Conservation (phyloP, 257 asterid species). For the Capsicum rhomboideum region DNA sequence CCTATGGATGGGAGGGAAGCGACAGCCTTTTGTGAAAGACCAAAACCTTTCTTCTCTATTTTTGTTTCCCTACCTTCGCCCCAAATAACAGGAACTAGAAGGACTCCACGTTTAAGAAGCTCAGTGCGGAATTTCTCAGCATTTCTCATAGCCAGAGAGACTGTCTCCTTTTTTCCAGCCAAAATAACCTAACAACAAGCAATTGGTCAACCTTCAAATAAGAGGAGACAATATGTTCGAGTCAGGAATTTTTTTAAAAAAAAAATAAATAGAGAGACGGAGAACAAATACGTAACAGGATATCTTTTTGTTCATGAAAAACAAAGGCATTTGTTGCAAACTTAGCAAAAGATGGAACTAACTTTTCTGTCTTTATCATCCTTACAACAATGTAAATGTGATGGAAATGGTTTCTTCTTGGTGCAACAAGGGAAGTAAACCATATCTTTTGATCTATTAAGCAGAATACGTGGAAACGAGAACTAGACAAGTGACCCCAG, state of each 20-base stretch:
- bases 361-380: not conserved
- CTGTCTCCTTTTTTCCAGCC: constrained; percentile 81
- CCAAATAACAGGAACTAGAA: constrained; percentile 86
- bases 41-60: constrained; percentile 81
- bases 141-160: constrained; percentile 56
- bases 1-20: constrained; percentile 91
- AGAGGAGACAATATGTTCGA: not conserved
- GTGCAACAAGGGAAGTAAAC: not conserved
- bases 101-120: constrained; percentile 74
- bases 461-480: not conserved
- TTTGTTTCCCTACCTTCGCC: constrained; percentile 48
- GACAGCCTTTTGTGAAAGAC: constrained; percentile 57
- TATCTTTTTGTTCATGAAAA: not conserved
- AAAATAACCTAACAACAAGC: constrained; percentile 59
- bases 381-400: not conserved
- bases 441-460: not conserved
- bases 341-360: not conserved
- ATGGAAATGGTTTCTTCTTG: not conserved
- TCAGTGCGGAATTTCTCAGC: constrained; percentile 87
- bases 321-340: not conserved
- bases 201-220: constrained; percentile 12
- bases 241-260: not conserved
- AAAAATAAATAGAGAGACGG: not conserved
- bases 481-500: not conserved
- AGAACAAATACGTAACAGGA: not conserved